These are phyloP conservation scores for Lepiota brunneoincarnata DNA, from an alignment of 768 basidiomycete genomes.

Conservation along the genomic window DNA sequence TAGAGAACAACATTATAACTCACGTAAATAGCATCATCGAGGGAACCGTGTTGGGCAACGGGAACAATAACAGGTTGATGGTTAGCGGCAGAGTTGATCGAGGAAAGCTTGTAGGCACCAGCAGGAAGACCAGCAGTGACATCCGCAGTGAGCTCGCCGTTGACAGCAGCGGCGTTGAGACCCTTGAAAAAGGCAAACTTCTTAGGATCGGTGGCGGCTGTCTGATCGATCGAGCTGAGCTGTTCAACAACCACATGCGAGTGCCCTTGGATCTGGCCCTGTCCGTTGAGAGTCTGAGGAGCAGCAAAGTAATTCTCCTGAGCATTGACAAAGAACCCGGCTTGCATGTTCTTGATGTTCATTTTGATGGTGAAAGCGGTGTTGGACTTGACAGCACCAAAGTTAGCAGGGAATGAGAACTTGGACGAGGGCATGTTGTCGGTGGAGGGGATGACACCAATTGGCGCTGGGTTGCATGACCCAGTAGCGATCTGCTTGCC, in stretches of 20 bases:
- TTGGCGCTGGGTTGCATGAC: slow-evolving; percentile 53
- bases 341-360: slow-evolving; percentile 32
- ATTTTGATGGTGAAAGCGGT: slow-evolving; percentile 43
- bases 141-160: slow-evolving; percentile 47
- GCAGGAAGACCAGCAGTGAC: slow-evolving; percentile 50
- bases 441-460: slow-evolving; percentile 44
- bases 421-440: slow-evolving; percentile 47
- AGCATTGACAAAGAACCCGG: slow-evolving; percentile 53
- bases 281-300: slow-evolving; percentile 44
- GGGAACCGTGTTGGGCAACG: slow-evolving; percentile 47
- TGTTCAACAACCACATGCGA: slow-evolving; percentile 54
- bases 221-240: slow-evolving; percentile 39
- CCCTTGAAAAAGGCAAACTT: slow-evolving; percentile 69
- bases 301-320: slow-evolving; percentile 45
- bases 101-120: slow-evolving; percentile 53
- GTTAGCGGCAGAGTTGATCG: slow-evolving; percentile 50
- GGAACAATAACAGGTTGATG: slow-evolving; percentile 47
- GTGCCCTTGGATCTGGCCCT: slow-evolving; percentile 49
- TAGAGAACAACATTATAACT: slow-evolving; percentile 17
- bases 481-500: slow-evolving; percentile 43
- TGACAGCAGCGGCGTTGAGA: slow-evolving; percentile 43
- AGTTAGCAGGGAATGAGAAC: slow-evolving; percentile 41
- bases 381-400: slow-evolving; percentile 35
- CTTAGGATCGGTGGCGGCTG: slow-evolving; percentile 43
- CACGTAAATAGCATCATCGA: slow-evolving; percentile 48